Conservation (phyloP, 345 rosid species). For the Aquilaria sinensis region DNA sequence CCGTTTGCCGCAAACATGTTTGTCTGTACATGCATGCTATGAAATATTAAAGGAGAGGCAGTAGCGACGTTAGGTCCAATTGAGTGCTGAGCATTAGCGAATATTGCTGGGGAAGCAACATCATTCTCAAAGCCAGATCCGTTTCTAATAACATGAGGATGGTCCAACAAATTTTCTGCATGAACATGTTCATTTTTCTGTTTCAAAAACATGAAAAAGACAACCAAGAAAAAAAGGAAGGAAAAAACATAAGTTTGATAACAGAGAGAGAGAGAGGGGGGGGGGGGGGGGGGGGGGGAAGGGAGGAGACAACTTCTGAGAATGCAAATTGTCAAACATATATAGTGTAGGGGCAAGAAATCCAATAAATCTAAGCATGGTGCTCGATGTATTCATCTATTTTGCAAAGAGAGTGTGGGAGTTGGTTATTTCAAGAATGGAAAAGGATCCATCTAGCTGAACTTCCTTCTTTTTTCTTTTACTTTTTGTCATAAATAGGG, state of each 20-base stretch:
- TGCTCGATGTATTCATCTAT: no score
- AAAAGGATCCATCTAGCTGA: no score
- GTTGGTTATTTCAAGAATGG: no score
- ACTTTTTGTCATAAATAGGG: no score
- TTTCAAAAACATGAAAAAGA: constrained; percentile 12
- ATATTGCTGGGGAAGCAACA: constrained; percentile 25
- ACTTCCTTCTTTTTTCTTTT: no score
- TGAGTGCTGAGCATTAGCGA: constrained; percentile 30
- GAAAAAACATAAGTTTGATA: not conserved
- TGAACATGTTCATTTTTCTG: constrained; percentile 44
- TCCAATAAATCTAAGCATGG: no score
- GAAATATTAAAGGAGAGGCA: constrained; percentile 23
- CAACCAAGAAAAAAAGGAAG: not conserved
- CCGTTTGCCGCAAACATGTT: constrained; percentile 28
- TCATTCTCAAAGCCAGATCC: constrained; percentile 38
- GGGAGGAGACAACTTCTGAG: no score
- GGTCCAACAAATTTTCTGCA: constrained; percentile 37
- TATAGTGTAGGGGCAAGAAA: no score
- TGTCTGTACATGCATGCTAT: constrained; percentile 29
- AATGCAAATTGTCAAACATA: no score
- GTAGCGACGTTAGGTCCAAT: constrained; percentile 37
- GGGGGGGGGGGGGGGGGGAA: no score
- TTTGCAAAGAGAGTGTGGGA: no score
- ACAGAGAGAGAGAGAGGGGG: not conserved
- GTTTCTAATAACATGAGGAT: constrained; percentile 35